Conservation (phyloP, 2,329 filamentous ascomycete genomes). For the Trichoderma endophyticum region DNA sequence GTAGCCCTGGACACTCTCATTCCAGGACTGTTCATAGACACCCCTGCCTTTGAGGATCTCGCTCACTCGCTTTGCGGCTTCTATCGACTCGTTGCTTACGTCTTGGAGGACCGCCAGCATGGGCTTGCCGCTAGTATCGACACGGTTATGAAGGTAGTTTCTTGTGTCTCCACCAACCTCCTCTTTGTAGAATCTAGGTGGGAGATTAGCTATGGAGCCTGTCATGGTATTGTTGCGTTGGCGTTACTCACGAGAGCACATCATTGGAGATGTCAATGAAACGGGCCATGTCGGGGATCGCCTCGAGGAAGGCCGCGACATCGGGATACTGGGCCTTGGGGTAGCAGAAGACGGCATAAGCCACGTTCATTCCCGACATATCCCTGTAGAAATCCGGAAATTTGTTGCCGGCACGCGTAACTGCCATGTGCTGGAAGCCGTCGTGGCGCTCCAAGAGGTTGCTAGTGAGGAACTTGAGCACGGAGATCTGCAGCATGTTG, state of each 20-base stretch:
- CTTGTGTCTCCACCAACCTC: neutral
- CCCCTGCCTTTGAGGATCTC: constrained; percentile 4
- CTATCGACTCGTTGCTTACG: neutral
- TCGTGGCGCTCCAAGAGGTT: neutral
- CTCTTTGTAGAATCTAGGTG: neutral
- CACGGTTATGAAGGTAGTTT: neutral
- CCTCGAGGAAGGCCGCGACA: neutral
- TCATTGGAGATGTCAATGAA: neutral
- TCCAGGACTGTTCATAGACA: neutral
- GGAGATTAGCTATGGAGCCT: neutral
- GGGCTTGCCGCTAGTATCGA: neutral
- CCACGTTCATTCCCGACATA: neutral
- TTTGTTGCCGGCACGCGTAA: constrained; percentile 8
- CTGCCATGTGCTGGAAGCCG: constrained; percentile 6
- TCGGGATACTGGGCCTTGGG: neutral
- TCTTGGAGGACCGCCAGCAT: neutral
- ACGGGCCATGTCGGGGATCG: constrained; percentile 2
- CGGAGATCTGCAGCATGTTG: constrained; percentile 4
- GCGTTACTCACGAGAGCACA: neutral
- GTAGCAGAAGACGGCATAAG: constrained; percentile 1
- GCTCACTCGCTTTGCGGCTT: neutral
- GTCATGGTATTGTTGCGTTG: neutral
- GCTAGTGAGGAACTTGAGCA: constrained; percentile 1
- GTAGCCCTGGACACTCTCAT: neutral
- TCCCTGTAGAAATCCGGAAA: constrained; percentile 13